A percentile compares a stretch with the other conserved stretches of the same genome.
Evolutionary conservation across 2,329 filamentous ascomycete species (phyloP).

Genomic region (Chlorencoelia australis): DNA sequence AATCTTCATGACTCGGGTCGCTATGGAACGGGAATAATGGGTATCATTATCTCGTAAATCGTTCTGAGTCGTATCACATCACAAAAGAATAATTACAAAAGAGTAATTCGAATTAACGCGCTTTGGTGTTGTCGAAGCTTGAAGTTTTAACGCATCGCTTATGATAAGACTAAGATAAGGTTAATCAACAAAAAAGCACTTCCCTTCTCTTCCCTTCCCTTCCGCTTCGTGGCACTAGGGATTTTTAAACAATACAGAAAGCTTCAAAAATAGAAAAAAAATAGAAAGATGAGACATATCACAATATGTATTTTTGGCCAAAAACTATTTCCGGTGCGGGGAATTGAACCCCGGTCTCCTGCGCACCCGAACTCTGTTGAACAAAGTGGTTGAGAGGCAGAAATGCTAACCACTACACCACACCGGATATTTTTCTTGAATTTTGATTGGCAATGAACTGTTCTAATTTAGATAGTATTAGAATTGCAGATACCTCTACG

Average conservation of each 20-base stretch:
- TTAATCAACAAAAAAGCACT: neutral
- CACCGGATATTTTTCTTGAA: neutral
- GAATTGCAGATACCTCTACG: too few species aligned
- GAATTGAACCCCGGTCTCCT: constrained; percentile 18
- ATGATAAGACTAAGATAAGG: neutral
- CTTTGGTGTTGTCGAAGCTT: neutral
- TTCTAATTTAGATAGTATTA: too few species aligned
- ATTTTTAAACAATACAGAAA: neutral
- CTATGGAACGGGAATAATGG: neutral
- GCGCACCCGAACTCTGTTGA: constrained; percentile 3
- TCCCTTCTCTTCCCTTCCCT: neutral
- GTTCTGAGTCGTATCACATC: neutral
- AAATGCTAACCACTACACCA: constrained; percentile 14
- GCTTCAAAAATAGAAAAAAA: constrained; percentile 2
- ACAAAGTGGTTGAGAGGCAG: constrained; percentile 12
- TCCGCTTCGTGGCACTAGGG: neutral
- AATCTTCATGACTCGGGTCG: neutral
- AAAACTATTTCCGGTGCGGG: constrained; percentile 14
- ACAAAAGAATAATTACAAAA: neutral
- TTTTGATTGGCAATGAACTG: too few species aligned
- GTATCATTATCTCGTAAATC: neutral
- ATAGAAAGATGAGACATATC: constrained; percentile 2
- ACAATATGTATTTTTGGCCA: neutral
- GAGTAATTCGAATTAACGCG: too few species aligned
- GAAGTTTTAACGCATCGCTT: neutral